Base-by-base conservation (phyloP, 495 filamentous ascomycete species). In the Aspergillus sclerotiicarbonarius region DNA sequence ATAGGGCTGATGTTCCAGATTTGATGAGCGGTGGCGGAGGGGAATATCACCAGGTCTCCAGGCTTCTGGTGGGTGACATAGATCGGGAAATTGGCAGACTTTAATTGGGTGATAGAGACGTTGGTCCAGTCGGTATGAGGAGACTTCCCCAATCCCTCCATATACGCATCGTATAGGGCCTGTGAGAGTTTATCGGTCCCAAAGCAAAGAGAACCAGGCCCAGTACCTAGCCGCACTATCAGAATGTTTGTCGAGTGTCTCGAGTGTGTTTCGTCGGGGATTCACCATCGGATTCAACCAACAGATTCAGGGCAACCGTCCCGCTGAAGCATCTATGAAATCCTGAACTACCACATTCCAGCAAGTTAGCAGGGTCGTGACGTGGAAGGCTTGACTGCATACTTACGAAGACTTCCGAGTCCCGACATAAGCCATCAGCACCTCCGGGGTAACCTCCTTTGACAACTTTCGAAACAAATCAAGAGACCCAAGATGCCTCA, bases 251-350 rank as follows among this genome's bases (percentile, higher is more conserved):
- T 20, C 6, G 15, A 21, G 29, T 6, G 15, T 18, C 8, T 18
- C n/a, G 13, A 20, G 6, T 10, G 6, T 53, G 10, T 35, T 18
- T 5, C 13, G 15, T 49, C 43, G 18, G n/a, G 29, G 10, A 35
- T 50, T 25, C 35, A 66, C 64, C 60, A 48, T 66, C 57, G 13
- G 60, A 62, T 50, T 60, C 57, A 5, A 66, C 47, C 16, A 66
- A 16, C 13, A 66, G 58, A 48, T 63, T 66, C 16, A 66, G 55
- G 1, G 64, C 64, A 30, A 62, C 60, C 7, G 64, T 63, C 50
- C 55, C 64, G 19, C 64, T 66, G 15, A 66, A 66, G 45, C 64
- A 66, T 54, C 64, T 60, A 37, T 66, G 60, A 30, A 66, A 66
- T 6, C 64, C 60, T 31, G 64, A 66, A 35, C 64, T 66, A 15